A percentile compares a stretch with the other conserved stretches of the same genome.
These are phyloP conservation scores for Trametes pubescens DNA, from an alignment of 1,284 basidiomycete species.

Conservation along the genomic window DNA sequence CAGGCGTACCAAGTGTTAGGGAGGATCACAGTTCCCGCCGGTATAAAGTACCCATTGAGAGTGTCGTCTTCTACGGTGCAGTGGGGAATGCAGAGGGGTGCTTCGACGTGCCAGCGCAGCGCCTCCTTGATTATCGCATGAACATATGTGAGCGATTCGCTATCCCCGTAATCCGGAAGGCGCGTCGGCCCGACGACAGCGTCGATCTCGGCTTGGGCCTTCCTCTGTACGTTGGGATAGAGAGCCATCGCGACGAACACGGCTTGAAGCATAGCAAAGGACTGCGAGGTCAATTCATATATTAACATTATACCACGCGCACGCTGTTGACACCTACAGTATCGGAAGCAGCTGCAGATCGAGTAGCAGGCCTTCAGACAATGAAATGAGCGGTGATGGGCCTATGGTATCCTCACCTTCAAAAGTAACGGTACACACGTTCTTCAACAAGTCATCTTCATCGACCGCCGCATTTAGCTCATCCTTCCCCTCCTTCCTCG, in stretches of 20 bases:
- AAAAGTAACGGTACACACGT: conserved; percentile 13
- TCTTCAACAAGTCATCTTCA: conserved; percentile 9
- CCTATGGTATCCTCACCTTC: conserved; percentile 6
- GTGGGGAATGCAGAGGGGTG: conserved; percentile 19
- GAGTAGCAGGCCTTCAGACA: conserved; percentile 5
- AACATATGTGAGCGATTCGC: conserved; percentile 42
- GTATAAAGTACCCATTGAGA: conserved; percentile 32
- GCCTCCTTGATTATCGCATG: conserved; percentile 44
- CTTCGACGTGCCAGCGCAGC: conserved; percentile 22
- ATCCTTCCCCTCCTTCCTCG: background rate
- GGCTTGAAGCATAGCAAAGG: conserved; percentile 27
- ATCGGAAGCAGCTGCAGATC: conserved; percentile 22
- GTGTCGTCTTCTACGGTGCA: conserved; percentile 19
- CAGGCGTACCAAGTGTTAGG: conserved; percentile 32
- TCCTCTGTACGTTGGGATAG: conserved; percentile 41
- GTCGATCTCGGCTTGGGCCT: conserved; percentile 46
- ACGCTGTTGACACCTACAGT: conserved; percentile 27
- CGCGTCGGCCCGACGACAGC: conserved; percentile 39
- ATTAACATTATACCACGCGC: conserved; percentile 18
- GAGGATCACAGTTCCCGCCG: conserved; percentile 32
- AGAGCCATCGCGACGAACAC: conserved; percentile 42
- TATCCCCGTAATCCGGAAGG: conserved; percentile 43
- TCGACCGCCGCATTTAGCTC: background rate
- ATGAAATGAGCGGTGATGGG: too few species aligned
- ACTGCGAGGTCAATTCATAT: background rate